Evolutionary conservation across 1,139 yeast species (phyloP), one percentile per base, ranked within the genome.

Genomic region (Blastobotrys buckinghamii): DNA sequence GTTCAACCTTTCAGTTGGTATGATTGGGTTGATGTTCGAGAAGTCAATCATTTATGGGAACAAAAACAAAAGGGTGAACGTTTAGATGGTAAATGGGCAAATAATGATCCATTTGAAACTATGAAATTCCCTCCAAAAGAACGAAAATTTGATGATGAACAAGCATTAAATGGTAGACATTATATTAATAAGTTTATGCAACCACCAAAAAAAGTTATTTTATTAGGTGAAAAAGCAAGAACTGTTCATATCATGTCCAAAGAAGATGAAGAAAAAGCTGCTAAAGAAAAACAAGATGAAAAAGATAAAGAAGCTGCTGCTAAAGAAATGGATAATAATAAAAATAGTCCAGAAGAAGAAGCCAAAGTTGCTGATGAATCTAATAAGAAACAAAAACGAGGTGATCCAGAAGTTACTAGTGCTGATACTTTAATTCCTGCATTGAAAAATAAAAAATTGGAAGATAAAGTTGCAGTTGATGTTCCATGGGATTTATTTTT

Each of bases 11-110:
- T 63, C 41, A 29, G 49, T 3, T 63, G 67, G 67, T 44, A 50
- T 24, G 61, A 62, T 45, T 63, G 66, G 65, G 53, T 62, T 16
- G 64, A 63, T 47, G 44, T 62, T 19, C 42, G 55, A 9, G 58
- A 54, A 27, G 58, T 56, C 7, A 46, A 55, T 20, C 45, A 53
- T 9, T 48, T 50, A 45, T 52, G 48, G 30, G 50, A 49, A 15
- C 38, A 30, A 9, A 36, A 42, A 38, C 13, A 49, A 44, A 19
- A 29, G 17, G 42, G 45, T 26, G 27, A 44, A n/a, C 16, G 42
- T 37, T 24, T 44, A n/a, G 39, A 43, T 40, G 47, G 55, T 17
- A 45, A 44, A 7, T 49, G 41, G 47, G 45, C 38, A 27, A 42
- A 42, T 15, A 46, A 47, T 33, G 39, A 44, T 40, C 54, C 39